Evolutionary conservation across 305 asterid genomes (phyloP), one percentile per base, ranked within the genome.

Genomic region (Solanum aculeatissimum): DNA sequence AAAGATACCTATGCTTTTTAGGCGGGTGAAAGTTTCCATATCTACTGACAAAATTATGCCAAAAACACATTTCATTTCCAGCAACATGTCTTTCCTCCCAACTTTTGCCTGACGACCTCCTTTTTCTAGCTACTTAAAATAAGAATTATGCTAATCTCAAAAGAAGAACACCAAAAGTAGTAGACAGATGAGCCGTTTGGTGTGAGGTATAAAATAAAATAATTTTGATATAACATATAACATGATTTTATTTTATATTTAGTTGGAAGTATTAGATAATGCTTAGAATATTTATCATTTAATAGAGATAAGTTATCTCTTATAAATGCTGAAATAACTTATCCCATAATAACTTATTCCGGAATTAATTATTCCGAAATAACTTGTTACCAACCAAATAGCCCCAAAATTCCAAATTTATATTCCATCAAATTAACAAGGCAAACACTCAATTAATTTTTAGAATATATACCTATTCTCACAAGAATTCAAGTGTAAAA

Each of bases 1-100:
- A 85, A 87, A 88, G 89, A 90, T 93, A 88, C 91, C 54, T 86
- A 74, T 47, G 54, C 71, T 79, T 86, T 90, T 86, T 87, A 89
- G 91, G 91, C 91, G 92, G 93, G 91, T 77, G 81, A 88, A 87
- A 35, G 27, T 57, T 27, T 63, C 72, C 11, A n/a, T 62, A 80
- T 84, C 85, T 83, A 66, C 85, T 42, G 87, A 25, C 86, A 84
- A 85, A 81, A 55, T 82, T 43, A 84, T 12, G 69, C 65, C 47
- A 80, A 85, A 85, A 25, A 38, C 78, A 45, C 84, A 75, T 35
- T 19, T 85, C 85, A 83, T 74, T 91, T 89, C 92, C 90, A 93
- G 89, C 97, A 88, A 18, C 85, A 83, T 71, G 84, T 38, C 78
- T 63, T 83, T 18, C 35, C 9, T 21, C 3, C 53, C 57, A 57